Base-by-base conservation (phyloP, 495 filamentous ascomycete genomes). In the Bacidia rubella region DNA sequence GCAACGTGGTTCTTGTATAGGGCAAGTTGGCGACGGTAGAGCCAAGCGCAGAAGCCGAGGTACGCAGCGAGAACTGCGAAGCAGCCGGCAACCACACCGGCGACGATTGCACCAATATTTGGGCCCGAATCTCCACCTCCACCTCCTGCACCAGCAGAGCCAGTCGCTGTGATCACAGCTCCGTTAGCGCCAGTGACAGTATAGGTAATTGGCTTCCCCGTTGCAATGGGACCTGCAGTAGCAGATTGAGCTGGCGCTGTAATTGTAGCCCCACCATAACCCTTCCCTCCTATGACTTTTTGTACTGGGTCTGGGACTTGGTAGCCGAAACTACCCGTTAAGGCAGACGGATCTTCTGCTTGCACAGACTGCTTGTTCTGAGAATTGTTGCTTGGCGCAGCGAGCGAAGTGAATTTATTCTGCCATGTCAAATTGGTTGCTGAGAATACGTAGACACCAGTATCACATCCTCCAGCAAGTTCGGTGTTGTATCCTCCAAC, bases 11-110 rank as follows among this genome's bases (percentile, higher is more conserved):
- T 66, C 57, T 77, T 77, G 66, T 82, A 85, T 3, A 81, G 70
- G 1, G 60, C 54, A 11, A 85, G 70, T 56, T 81, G 82, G 22
- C 75, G 73, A 26, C 80, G 73, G 66, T 83, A 86, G 4, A 86
- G 65, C 73, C 77, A 85, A 20, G 78, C 74, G 63, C 83, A 83
- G 69, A 85, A 86, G 12, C 80, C 81, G 20, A 88, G 70, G 59
- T 86, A 81, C 9, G 65, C 64, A 2, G 79, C 75, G 3, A 79
- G 60, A 15, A 85, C 54, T 38, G 74, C 73, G 11, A 80, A 67
- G 12, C 79, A 57, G 24, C 77, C 83, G 2, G 79, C 84, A 49
- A 86, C 62, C 26, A 78, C 72, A 21, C 77, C 79, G 2, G 81
- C 79, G 25, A 78, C 74, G 52, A 86, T 81, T 29, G 83, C 74